Conservation (phyloP, 2,329 filamentous ascomycete genomes). For the Chrysosporium keratinophilum region DNA sequence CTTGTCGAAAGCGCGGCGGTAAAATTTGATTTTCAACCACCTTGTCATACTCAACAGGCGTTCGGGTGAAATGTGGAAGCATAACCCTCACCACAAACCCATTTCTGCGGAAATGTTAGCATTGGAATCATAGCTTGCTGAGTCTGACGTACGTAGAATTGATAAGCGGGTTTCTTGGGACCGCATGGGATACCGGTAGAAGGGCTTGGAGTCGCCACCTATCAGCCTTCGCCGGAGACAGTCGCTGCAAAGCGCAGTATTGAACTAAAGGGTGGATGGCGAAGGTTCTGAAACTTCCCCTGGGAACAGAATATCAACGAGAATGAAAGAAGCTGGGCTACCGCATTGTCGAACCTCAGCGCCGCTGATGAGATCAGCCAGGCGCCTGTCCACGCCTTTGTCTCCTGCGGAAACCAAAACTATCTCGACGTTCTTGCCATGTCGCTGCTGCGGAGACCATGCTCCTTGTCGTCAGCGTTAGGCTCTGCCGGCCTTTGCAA, state of each 20-base stretch:
- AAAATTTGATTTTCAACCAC: too few species aligned
- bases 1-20: neutral
- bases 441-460: slow-evolving; percentile 10
- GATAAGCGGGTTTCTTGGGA: too few species aligned
- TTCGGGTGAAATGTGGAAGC: slow-evolving; percentile 2
- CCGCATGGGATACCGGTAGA: slow-evolving; percentile 10
- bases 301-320: slow-evolving; percentile 14
- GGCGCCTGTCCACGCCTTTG: slow-evolving; percentile 11
- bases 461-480: slow-evolving; percentile 7
- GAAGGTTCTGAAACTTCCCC: slow-evolving; percentile 14
- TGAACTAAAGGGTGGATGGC: slow-evolving; percentile 17
- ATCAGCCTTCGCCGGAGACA: neutral
- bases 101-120: neutral
- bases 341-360: slow-evolving; percentile 14
- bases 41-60: slow-evolving; percentile 5
- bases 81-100: neutral
- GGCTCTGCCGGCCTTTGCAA: slow-evolving; percentile 13
- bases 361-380: slow-evolving; percentile 11
- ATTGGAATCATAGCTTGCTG: too few species aligned
- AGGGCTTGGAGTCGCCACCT: slow-evolving; percentile 8
- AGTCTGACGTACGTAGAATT: too few species aligned
- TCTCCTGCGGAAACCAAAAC: slow-evolving; percentile 10
- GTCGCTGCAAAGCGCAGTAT: slow-evolving; percentile 10
- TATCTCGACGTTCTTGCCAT: slow-evolving; percentile 14
- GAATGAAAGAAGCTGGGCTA: slow-evolving; percentile 15